A percentile compares a stretch with the other conserved stretches of the same genome.
phyloP scores from a whole-genome alignment of 345 rosid species.

The Pistacia atlantica region DNA sequence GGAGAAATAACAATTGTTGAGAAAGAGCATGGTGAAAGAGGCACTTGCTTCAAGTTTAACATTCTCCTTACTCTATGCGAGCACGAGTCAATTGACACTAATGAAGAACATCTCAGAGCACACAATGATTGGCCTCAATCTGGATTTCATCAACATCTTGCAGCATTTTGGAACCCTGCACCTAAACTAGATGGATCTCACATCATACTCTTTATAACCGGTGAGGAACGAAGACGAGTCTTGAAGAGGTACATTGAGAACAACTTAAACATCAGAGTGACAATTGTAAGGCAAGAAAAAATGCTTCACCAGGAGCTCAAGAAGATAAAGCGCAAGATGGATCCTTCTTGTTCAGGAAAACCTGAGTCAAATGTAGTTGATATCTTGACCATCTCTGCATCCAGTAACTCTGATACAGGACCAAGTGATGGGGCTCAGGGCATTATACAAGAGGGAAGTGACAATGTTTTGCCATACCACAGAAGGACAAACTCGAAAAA shows the following conservation, averaged over 20 bases:
- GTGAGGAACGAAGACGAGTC: conserved; percentile 32
- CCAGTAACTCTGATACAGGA: conserved; percentile 16
- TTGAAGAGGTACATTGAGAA: conserved; percentile 34
- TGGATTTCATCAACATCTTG: conserved; percentile 22
- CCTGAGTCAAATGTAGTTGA: conserved; percentile 8
- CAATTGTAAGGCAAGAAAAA: conserved; percentile 23
- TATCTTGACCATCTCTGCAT: conserved; percentile 7
- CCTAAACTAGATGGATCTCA: conserved; percentile 38
- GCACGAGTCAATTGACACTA: not conserved
- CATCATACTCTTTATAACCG: conserved; percentile 26
- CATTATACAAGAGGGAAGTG: conserved; percentile 20
- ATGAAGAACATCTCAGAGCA: not conserved
- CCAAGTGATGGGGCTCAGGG: conserved; percentile 8
- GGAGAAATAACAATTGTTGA: conserved; percentile 40
- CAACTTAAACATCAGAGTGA: conserved; percentile 37
- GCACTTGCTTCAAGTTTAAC: conserved; percentile 44
- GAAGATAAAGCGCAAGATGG: conserved; percentile 27
- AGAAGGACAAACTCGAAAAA: conserved; percentile 21
- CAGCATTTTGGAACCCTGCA: conserved; percentile 21
- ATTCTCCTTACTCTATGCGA: conserved; percentile 24
- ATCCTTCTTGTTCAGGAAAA: conserved; percentile 19
- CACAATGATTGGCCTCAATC: conserved; percentile 23
- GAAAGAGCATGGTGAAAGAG: conserved; percentile 38
- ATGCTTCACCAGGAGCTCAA: conserved; percentile 21
- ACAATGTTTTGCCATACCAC: conserved; percentile 4